Evolutionary conservation across 257 asterid genomes (phyloP), one percentile per base, ranked within the genome.

Genomic region (Oldenlandia corymbosa): DNA sequence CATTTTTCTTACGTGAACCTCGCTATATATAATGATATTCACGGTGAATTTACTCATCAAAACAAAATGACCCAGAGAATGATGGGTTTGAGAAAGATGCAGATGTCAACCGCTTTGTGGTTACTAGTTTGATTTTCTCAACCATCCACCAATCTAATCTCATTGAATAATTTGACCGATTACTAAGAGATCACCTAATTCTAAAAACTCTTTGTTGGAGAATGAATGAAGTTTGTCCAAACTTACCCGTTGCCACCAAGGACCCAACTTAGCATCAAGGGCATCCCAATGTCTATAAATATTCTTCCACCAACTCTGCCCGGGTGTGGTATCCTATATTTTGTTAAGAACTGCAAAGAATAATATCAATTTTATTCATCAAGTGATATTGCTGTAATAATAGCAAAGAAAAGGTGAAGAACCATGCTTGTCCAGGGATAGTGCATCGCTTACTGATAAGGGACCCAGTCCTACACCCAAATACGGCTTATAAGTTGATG

Each of bases 381-480:
- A 62, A 14, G 14, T 45, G 14, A 2, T 39, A 4, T 42, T 59
- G 20, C n/a, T 2, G 20, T 49, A 32, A 41, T 16, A 32, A 28
- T 58, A 31, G 32, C 11, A n/a, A n/a, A n/a, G n/a, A n/a, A n/a
- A n/a, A n/a, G n/a, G n/a, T n/a, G n/a, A n/a, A n/a, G n/a, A n/a
- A 57, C 58, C 51, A 24, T 30, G 24, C 42, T n/a, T 1, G 26
- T 41, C 34, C 20, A 10, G 4, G 10, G 5, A 16, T 26, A 5
- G 31, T 21, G 55, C 14, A 34, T 24, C 70, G 52, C 84, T 71
- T 78, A 88, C 98, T 75, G 92, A 85, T 55, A 93, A 64, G 18
- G 97, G 96, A 63, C 99, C 99, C 11, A 93, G 91, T 61, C 99
- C 99, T 10, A 83, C 96, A 2, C 97, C 97, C 34, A 93, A 79